A percentile compares a stretch with the other conserved stretches of the same genome.
These are phyloP conservation scores for Xylariales sp. DNA, from an alignment of 2,329 filamentous ascomycete species.

Conservation along the genomic window DNA sequence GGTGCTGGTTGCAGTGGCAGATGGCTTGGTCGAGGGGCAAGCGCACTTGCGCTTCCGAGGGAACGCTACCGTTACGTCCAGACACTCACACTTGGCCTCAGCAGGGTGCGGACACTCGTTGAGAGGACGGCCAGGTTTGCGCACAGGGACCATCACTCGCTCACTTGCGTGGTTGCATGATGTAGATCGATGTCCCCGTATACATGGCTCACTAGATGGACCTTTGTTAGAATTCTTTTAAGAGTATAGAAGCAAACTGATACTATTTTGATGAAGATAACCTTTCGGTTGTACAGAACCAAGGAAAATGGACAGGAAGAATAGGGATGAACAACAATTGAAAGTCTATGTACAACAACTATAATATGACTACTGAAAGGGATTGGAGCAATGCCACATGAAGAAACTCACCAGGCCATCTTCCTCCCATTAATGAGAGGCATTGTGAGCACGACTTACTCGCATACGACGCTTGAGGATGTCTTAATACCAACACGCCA, in stretches of 20 bases:
- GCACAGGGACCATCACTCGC: conserved; percentile 8
- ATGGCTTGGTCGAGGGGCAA: conserved; percentile 1
- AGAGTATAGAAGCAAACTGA: conserved; percentile 3
- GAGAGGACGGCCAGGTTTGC: conserved; percentile 7
- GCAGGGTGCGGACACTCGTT: conserved; percentile 6
- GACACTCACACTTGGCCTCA: conserved; percentile 3
- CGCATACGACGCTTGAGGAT: too few species aligned
- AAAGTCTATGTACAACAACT: too few species aligned
- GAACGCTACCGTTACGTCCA: conserved; percentile 6
- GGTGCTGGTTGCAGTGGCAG: background rate
- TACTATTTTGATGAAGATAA: background rate
- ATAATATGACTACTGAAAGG: too few species aligned
- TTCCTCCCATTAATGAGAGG: conserved; percentile 8
- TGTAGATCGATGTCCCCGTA: conserved; percentile 8
- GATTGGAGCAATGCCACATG: background rate
- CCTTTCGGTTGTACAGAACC: conserved; percentile 1
- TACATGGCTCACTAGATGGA: conserved; percentile 10
- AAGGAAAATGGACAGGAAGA: background rate
- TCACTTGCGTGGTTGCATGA: conserved; percentile 7
- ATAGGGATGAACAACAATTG: too few species aligned
- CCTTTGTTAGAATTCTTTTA: too few species aligned
- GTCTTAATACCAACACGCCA: too few species aligned
- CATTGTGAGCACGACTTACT: too few species aligned
- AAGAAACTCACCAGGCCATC: conserved; percentile 8
- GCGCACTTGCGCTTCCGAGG: conserved; percentile 7